Evolutionary conservation across 345 rosid genomes (phyloP).

Genomic region (Reutealis trisperma): DNA sequence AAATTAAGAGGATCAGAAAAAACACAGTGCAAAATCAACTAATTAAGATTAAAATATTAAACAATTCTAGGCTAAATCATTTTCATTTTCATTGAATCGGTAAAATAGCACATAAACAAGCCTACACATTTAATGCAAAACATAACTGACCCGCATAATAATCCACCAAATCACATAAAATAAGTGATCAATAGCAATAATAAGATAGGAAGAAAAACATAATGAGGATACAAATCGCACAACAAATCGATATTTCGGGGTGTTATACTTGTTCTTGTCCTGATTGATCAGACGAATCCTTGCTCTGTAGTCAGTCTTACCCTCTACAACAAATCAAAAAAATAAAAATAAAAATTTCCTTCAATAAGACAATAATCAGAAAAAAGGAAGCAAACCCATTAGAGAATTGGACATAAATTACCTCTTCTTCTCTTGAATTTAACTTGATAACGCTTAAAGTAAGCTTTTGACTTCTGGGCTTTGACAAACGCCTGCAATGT

Average conservation of each 20-base stretch:
- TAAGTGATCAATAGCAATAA: neutral
- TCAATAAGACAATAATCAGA: neutral
- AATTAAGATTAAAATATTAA: too few relatives aligned
- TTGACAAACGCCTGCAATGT: conserved; percentile 50
- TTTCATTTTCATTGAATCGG: too few relatives aligned
- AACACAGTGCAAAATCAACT: too few relatives aligned
- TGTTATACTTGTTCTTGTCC: conserved; percentile 74
- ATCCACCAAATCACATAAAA: neutral
- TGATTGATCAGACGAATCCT: conserved; percentile 71
- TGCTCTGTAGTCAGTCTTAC: conserved; percentile 76
- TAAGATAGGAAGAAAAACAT: neutral
- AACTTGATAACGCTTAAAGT: conserved; percentile 71
- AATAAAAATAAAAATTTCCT: neutral
- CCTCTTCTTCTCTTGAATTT: conserved; percentile 77
- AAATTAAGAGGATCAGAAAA: too few relatives aligned
- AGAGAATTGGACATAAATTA: conserved; percentile 3
- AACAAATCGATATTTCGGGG: conserved; percentile 71
- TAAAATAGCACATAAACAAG: too few relatives aligned
- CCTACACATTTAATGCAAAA: too few relatives aligned
- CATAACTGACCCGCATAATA: neutral
- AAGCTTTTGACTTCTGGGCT: conserved; percentile 53
- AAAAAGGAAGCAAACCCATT: neutral
- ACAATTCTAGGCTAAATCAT: too few relatives aligned
- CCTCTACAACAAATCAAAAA: conserved; percentile 38
- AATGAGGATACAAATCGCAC: conserved; percentile 63